These are phyloP conservation scores for Lepiota subincarnata DNA, from an alignment of 768 basidiomycete genomes.

Conservation along the genomic window DNA sequence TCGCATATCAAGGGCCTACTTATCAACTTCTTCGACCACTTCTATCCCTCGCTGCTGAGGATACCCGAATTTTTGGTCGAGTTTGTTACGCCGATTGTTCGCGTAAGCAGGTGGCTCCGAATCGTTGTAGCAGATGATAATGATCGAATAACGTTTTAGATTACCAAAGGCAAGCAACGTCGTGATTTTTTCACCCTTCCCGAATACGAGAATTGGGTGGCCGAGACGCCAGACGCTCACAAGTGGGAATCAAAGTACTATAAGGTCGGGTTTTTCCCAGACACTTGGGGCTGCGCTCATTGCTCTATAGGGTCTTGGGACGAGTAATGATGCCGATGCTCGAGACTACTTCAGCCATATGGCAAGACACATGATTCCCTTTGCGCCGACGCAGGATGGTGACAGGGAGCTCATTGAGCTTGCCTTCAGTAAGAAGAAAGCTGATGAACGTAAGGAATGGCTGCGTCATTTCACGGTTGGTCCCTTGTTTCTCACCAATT, in stretches of 20 bases:
- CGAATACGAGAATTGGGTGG: constrained; percentile 92
- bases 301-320: constrained; percentile 80
- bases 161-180: constrained; percentile 72
- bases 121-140: constrained; percentile 1
- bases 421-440: constrained; percentile 99
- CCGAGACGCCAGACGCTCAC: constrained; percentile 66
- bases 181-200: constrained; percentile 96
- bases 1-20: constrained; percentile 99
- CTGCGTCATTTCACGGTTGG: constrained; percentile 78
- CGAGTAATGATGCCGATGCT: constrained; percentile 85
- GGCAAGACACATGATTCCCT: constrained; percentile 92
- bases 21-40: constrained; percentile 97
- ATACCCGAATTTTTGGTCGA: constrained; percentile 92
- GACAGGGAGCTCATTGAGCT: constrained; percentile 91
- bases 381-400: constrained; percentile 72
- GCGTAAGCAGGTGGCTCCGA: constrained; percentile 44
- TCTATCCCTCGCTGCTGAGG: constrained; percentile 90
- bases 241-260: constrained; percentile 95
- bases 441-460: constrained; percentile 98
- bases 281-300: neutral
- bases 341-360: constrained; percentile 92
- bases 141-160: constrained; percentile 31
- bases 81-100: constrained; percentile 97
- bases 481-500: neutral
- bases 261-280: constrained; percentile 58